A percentile compares a stretch with the other conserved stretches of the same genome.
These are phyloP conservation scores for Asterophora parasitica DNA, from an alignment of 768 basidiomycete genomes.

Conservation along the genomic window DNA sequence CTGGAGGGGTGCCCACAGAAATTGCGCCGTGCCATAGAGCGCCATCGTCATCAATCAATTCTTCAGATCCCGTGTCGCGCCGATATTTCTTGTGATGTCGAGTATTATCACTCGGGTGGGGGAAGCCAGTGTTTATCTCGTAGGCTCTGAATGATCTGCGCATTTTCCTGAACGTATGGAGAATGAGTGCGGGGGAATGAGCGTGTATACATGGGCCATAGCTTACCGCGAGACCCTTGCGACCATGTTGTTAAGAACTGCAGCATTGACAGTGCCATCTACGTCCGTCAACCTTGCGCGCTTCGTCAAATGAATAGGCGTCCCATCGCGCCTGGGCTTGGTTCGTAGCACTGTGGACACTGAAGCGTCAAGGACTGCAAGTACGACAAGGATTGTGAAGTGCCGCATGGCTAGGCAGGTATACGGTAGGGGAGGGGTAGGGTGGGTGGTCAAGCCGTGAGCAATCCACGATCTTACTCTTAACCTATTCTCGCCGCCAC, in stretches of 20 bases:
- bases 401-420: constrained; percentile 4
- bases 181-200: not conserved
- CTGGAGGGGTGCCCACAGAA: constrained; percentile 43
- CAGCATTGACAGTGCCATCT: constrained; percentile 21
- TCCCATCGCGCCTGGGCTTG: constrained; percentile 8
- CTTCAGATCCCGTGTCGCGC: constrained; percentile 24
- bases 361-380: constrained; percentile 3
- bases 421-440: not conserved
- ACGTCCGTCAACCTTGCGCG: constrained; percentile 18
- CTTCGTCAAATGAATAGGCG: constrained; percentile 25
- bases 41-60: constrained; percentile 32
- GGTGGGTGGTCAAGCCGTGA: not conserved
- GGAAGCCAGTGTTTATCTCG: constrained; percentile 38
- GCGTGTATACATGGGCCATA: not conserved
- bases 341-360: constrained; percentile 12
- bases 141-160: constrained; percentile 37
- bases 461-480: not conserved
- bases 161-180: constrained; percentile 34
- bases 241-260: constrained; percentile 21
- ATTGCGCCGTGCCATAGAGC: constrained; percentile 44
- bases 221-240: constrained; percentile 18
- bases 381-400: constrained; percentile 6
- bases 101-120: constrained; percentile 27
- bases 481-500: not conserved
- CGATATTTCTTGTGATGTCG: constrained; percentile 11